Evolutionary conservation across 352 stramenopile genomes (phyloP), one percentile per base, ranked within the genome.

Genomic region (Phytophthora hybrid): DNA sequence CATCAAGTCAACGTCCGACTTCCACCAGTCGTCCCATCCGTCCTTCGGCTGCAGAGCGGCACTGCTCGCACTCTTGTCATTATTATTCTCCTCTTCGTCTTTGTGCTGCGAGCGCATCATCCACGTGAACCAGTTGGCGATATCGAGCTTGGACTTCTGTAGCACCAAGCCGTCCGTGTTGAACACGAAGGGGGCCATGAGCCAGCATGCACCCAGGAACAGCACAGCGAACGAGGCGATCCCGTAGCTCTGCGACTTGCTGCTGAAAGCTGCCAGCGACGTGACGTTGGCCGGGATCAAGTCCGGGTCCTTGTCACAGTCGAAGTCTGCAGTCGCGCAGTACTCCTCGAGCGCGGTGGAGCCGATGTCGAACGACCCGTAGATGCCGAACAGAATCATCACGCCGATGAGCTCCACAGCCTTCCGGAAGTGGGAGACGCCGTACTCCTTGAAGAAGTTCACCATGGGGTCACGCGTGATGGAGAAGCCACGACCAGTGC

Each of bases 401-500:
- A 97, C 60, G 4, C 87, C 88, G 41, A 97, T 94, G 37, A 97
- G 71, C 65, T 97, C 90, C 3, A 97, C 85, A 11, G 88, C 90
- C 65, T 96, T 97, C n/a, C 90, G 84, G 66, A 94, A 97, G 78
- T 97, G 90, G 5, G 89, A 96, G 44, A 93, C 88, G 39, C 79
- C 84, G 56, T 97, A 97, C 66, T 95, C 90, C 60, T 97, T 95
- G 58, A 96, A 96, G 55, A 97, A 95, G 52, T 93, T 93, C 10
- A 95, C 89, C 84, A 97, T 94, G 0, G 90, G 85, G 26, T 94
- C 89, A 39, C 90, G 84, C 21, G 89, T 95, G 51, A 97, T 97
- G 5, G 87, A 88, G 71, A 97, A 97, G 5, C 90, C 90, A 80
- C 90, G 90, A 18, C 90, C 90, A 5, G 90, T 97, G 13, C 87